A percentile compares a stretch with the other conserved stretches of the same genome.
Conservation (phyloP, 2,329 filamentous ascomycete species). For the Aspergillus versicolor region DNA sequence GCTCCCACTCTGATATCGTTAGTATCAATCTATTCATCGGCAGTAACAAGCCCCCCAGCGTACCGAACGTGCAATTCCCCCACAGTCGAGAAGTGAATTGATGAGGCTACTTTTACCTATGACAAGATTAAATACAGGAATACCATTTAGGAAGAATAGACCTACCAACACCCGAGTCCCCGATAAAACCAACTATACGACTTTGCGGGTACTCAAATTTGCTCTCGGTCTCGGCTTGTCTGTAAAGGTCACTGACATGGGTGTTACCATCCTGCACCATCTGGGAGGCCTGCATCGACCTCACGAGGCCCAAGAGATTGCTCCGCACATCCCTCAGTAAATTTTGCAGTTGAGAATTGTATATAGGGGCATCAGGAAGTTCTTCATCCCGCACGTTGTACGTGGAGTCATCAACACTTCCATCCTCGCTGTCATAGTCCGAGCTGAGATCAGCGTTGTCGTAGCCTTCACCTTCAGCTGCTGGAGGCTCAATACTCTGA, state of each 20-base stretch:
- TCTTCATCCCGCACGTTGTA: conserved; percentile 14
- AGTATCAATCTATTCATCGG: neutral
- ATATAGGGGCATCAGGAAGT: conserved; percentile 18
- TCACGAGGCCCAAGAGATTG: neutral
- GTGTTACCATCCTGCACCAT: neutral
- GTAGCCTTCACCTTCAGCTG: neutral
- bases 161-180: conserved; percentile 7
- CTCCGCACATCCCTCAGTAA: neutral
- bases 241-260: neutral
- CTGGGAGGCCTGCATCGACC: neutral
- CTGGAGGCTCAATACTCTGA: neutral
- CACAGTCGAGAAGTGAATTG: conserved; percentile 11
- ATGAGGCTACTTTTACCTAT: conserved; percentile 7
- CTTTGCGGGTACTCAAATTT: conserved; percentile 5
- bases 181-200: conserved; percentile 8
- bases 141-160: neutral
- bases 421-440: neutral
- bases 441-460: neutral
- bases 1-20: conserved; percentile 6
- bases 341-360: conserved; percentile 9
- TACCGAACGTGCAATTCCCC: conserved; percentile 10
- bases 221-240: neutral
- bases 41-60: neutral
- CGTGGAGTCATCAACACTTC: neutral
- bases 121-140: neutral